Evolutionary conservation across 1,284 basidiomycete genomes (phyloP).

Genomic region (Ganoderma resinaceum): DNA sequence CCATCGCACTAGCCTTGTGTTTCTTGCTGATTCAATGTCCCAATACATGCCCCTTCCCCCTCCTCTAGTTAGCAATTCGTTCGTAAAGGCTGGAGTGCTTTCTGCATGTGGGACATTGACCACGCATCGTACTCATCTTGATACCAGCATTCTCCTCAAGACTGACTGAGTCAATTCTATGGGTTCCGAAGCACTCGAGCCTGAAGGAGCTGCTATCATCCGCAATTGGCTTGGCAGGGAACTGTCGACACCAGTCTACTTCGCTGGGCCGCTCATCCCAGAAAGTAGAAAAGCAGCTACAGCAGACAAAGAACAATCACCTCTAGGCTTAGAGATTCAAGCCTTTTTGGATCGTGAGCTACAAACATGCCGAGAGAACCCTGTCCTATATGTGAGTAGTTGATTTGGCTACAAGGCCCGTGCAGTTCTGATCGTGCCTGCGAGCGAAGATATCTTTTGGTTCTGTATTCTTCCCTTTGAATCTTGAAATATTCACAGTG

Average conservation of each 20-base stretch:
- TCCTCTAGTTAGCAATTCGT: not conserved
- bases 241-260: not conserved
- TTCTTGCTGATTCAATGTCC: not conserved
- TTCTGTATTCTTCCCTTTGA: constrained; percentile 16
- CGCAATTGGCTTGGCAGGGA: not conserved
- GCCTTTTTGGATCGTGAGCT: not conserved
- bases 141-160: not conserved
- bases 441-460: constrained; percentile 21
- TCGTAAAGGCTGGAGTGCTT: not conserved
- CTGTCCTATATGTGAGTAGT: not conserved
- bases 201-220: not conserved
- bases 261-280: not conserved
- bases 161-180: not conserved
- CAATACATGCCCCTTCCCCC: not conserved
- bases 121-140: not conserved
- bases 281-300: not conserved
- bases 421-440: not conserved
- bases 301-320: not conserved
- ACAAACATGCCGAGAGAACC: not conserved
- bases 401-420: not conserved
- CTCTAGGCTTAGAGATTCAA: not conserved
- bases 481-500: constrained; percentile 14
- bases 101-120: not conserved
- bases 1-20: not conserved
- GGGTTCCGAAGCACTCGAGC: not conserved